phyloP scores from a whole-genome alignment of 805 yeast species.

The Maudiozyma barnettii region DNA sequence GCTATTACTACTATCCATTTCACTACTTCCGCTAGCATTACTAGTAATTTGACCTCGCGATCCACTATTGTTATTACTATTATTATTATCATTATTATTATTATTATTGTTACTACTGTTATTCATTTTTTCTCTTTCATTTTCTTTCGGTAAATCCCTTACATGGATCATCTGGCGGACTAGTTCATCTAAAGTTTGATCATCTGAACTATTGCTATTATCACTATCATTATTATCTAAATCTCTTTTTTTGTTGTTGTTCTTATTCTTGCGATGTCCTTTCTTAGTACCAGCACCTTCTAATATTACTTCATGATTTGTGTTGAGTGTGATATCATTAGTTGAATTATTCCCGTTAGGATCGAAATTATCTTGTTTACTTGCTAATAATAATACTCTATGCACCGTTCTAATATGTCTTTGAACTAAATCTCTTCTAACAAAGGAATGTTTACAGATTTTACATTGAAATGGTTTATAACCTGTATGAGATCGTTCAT shows the following conservation, averaged over 20 bases:
- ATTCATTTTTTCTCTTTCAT: neutral
- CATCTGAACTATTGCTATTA: neutral
- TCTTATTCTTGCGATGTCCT: neutral
- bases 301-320: neutral
- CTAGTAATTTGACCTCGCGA: too few species aligned
- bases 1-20: neutral
- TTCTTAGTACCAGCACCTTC: too few species aligned
- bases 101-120: neutral
- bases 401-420: slow-evolving; percentile 77
- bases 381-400: slow-evolving; percentile 13
- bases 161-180: slow-evolving; percentile 3
- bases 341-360: neutral
- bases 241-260: neutral
- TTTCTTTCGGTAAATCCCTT: neutral
- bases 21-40: neutral
- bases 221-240: neutral
- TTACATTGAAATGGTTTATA: slow-evolving; percentile 72
- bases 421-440: slow-evolving; percentile 65
- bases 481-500: slow-evolving; percentile 71
- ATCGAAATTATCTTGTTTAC: neutral
- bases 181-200: neutral
- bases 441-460: slow-evolving; percentile 63
- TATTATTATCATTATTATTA: too few species aligned
- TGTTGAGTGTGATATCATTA: neutral
- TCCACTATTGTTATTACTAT: too few species aligned